Evolutionary conservation across 257 asterid genomes (phyloP), one percentile per base, ranked within the genome.

Genomic region (Nicotiana sylvestris): DNA sequence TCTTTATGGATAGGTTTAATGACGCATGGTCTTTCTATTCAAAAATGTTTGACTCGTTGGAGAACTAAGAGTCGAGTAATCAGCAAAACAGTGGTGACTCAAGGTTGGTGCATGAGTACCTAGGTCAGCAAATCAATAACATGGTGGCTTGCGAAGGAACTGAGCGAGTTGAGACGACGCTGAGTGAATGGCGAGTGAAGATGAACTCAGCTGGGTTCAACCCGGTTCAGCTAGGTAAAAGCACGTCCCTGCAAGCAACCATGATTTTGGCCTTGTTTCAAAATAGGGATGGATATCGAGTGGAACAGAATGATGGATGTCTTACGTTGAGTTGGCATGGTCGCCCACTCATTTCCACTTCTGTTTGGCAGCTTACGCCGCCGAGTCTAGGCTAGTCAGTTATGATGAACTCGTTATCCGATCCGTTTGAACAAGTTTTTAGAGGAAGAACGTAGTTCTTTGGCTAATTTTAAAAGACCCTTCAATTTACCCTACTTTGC

Each of bases 311-410:
- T 2, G 60, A 55, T 30, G 82, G 85, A 3, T 77, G 77, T n/a
- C 49, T 83, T 13, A 17, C 78, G 30, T 66, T 83, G 77, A 82
- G 78, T 64, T 77, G 85, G 85, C 65, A 77, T 39, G 68, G 60
- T 15, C 39, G 82, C 29, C 78, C 82, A 29, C 65, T 83, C 51
- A 66, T 83, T 35, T 58, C 82, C 53, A 78, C 82, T 17, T 83
- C 85, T 46, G 81, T 82, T 15, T 83, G 85, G 85, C 79, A 77
- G 56, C 84, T 81, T 51, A 51, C 68, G 55, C 55, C 15, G 11
- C 55, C 55, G 13, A 49, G 55, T 49, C 55, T 10, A 49, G 55
- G 55, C 55, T 49, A 49, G 13, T 49, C 55, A 49, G 43, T 37
- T 1, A 37, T 37, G 7, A 37, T 37, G 43, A 5, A 37, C 43